These are phyloP conservation scores for Peronospora destructor DNA, from an alignment of 352 stramenopile genomes.

Conservation along the genomic window DNA sequence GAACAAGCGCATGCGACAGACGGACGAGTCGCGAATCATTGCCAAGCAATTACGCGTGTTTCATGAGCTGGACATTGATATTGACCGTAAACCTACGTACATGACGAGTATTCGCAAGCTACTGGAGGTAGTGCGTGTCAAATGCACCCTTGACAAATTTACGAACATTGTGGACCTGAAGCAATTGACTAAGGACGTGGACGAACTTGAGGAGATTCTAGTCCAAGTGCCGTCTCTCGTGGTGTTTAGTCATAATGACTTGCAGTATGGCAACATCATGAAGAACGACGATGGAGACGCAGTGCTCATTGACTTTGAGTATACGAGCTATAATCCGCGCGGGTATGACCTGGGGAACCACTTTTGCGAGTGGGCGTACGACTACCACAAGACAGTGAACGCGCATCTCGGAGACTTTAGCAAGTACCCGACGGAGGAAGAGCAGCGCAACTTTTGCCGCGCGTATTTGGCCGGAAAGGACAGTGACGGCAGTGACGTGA, in stretches of 20 bases:
- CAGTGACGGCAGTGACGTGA: slow-evolving; percentile 32
- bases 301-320: slow-evolving; percentile 92
- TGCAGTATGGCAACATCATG: slow-evolving; percentile 92
- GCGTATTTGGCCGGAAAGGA: slow-evolving; percentile 57
- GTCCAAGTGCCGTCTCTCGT: slow-evolving; percentile 55
- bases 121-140: slow-evolving; percentile 49
- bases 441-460: slow-evolving; percentile 65
- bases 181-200: slow-evolving; percentile 33
- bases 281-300: slow-evolving; percentile 50
- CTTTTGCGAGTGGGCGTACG: slow-evolving; percentile 86
- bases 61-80: slow-evolving; percentile 65
- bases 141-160: slow-evolving; percentile 49
- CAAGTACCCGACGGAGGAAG: slow-evolving; percentile 60
- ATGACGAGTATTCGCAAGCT: slow-evolving; percentile 53
- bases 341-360: slow-evolving; percentile 91
- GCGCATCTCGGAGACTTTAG: slow-evolving; percentile 64
- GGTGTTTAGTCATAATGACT: slow-evolving; percentile 90
- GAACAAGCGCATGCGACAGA: slow-evolving; percentile 61
- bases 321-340: slow-evolving; percentile 88
- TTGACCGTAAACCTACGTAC: slow-evolving; percentile 45
- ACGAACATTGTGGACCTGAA: slow-evolving; percentile 43
- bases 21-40: slow-evolving; percentile 39
- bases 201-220: slow-evolving; percentile 50
- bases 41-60: slow-evolving; percentile 64
- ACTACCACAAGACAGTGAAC: slow-evolving; percentile 84